Base-by-base conservation (phyloP, 2,329 filamentous ascomycete genomes). In the Epichloe sp. region DNA sequence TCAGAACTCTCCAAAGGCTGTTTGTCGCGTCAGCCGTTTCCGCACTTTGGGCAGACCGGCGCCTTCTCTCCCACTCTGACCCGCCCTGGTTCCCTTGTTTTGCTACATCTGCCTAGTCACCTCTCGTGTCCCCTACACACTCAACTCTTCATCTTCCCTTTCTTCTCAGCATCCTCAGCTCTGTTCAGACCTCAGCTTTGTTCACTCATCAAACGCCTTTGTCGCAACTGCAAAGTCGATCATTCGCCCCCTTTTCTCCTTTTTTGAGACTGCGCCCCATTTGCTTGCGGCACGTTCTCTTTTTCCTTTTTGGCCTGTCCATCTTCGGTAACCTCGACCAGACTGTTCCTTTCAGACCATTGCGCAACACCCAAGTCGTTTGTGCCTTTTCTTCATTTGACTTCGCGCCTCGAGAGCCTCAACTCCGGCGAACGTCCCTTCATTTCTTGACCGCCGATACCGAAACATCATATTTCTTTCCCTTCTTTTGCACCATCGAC, bases 111-210 rank as follows among this genome's bases (percentile, higher is more conserved):
- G 47, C 23, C 36, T 40, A 43, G 21, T 42, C 47, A 10, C 21
- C 36, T 34, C 21, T 31, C 37, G 36, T 23, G 23, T 23, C 23
- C 23, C 23, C 23, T 23, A 11, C 26, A 7, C n/a, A n/a, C 23
- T 5, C 31, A 3, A 17, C 40, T 35, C 4, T 8, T 12, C 12
- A 5, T 31, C 41, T 46, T 46, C 31, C 34, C 31, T 35, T 26
- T 40, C 43, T 47, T 21, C 19, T 42, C 42, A 44, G 14, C 48
- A 51, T 45, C 44, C 47, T 47, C 46, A 42, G 17, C n/a, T 44
- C 40, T 47, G 42, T 23, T 43, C 50, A 52, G 46, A 34, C 48
- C 47, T 47, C 46, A 42, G 23, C n/a, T 44, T 44, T 47, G 42
- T 23, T 42, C 50, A 52, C 26, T 21, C 45, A 43, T 36, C 35